These are phyloP conservation scores for Rosa rugosa DNA, from an alignment of 306 rosid species.

Conservation along the genomic window DNA sequence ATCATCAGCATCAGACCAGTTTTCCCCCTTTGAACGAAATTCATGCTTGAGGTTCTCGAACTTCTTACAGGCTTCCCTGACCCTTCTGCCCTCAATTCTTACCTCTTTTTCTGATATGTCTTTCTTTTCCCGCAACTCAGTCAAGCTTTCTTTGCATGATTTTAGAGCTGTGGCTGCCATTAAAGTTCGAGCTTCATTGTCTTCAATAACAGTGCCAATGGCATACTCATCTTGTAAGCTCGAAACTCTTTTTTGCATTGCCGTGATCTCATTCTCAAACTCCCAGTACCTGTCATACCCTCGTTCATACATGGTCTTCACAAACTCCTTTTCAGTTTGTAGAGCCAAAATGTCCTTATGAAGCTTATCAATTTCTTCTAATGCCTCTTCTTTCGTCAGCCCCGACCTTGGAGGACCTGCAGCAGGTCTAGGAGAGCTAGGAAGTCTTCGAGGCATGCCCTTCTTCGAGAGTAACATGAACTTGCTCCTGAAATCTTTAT, in stretches of 20 bases:
- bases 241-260: constrained; percentile 62
- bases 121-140: constrained; percentile 52
- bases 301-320: constrained; percentile 64
- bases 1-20: constrained; percentile 6
- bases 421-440: constrained; percentile 35
- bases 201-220: constrained; percentile 50
- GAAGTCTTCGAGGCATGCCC: constrained; percentile 27
- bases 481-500: constrained; percentile 43
- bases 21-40: constrained; percentile 29
- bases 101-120: constrained; percentile 57
- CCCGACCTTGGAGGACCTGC: constrained; percentile 43
- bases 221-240: constrained; percentile 71
- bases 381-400: constrained; percentile 57
- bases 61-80: constrained; percentile 46
- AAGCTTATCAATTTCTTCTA: constrained; percentile 59
- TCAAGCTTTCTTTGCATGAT: constrained; percentile 68
- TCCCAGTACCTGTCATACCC: constrained; percentile 72
- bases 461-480: constrained; percentile 57
- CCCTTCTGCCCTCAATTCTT: constrained; percentile 40
- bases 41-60: constrained; percentile 46
- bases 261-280: constrained; percentile 57
- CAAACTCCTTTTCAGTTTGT: constrained; percentile 93
- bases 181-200: constrained; percentile 70
- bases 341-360: constrained; percentile 72
- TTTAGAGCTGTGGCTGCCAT: constrained; percentile 82